phyloP scores from a whole-genome alignment of 305 asterid species.

The Fraxinus paxiana region DNA sequence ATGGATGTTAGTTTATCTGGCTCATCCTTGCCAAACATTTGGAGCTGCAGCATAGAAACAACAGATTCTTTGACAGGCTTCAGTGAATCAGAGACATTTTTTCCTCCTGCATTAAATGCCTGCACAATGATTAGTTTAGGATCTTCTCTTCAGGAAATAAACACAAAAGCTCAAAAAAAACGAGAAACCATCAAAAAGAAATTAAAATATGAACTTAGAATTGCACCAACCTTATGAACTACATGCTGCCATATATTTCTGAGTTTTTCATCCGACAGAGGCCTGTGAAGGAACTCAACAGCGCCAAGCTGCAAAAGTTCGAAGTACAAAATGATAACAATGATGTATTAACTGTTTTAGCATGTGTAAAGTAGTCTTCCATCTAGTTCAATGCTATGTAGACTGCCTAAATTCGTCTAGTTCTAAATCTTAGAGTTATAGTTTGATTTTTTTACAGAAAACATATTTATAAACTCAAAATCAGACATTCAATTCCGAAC shows the following conservation, averaged over 20 bases:
- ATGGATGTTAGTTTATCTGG: constrained; percentile 12
- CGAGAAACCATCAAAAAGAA: neutral
- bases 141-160: neutral
- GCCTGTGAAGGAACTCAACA: constrained; percentile 49
- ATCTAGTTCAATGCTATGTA: neutral
- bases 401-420: neutral
- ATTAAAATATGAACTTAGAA: neutral
- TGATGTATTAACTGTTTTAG: neutral
- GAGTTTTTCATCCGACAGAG: constrained; percentile 48
- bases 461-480: neutral
- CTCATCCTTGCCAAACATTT: constrained; percentile 8
- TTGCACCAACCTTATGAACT: constrained; percentile 41
- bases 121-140: constrained; percentile 29
- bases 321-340: neutral
- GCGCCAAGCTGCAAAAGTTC: constrained; percentile 45
- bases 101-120: constrained; percentile 48
- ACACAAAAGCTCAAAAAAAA: neutral
- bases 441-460: neutral
- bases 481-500: neutral
- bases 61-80: constrained; percentile 40
- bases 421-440: neutral
- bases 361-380: neutral
- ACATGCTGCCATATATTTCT: constrained; percentile 51
- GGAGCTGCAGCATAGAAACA: constrained; percentile 33
- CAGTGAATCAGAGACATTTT: constrained; percentile 29